Base-by-base conservation (phyloP, 495 filamentous ascomycete species). In the Darksidea phi region DNA sequence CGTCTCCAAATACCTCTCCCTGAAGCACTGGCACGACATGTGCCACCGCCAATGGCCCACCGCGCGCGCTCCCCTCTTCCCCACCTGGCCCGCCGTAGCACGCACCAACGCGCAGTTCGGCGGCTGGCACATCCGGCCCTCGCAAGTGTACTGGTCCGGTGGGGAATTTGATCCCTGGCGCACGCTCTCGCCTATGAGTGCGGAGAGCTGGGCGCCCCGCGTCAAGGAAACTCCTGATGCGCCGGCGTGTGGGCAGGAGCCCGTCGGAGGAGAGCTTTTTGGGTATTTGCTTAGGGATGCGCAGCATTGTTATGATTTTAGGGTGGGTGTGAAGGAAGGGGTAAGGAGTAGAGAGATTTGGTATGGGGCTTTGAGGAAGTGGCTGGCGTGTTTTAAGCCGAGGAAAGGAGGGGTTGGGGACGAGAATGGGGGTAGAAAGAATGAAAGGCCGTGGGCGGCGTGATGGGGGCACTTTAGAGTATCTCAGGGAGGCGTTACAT, bases 91-190 rank as follows among this genome's bases (percentile, higher is more conserved):
- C 1, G 67, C 66, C 47, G 65, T 67, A 0, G 67, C 75, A 0
- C 64, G 61, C 2, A 69, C 73, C n/a, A 84, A 84, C 61, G 32
- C 25, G 5, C 49, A 74, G 57, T 80, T 77, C 25, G 80, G 81
- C 18, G 82, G 82, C 34, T 85, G 83, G 83, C 55, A 64, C 28
- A 80, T 83, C 42, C 77, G 81, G 21, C 82, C 82, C n/a, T 81
- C 82, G 21, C 83, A 84, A 50, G 73, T 75, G 5, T 83, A 79
- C 68, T 84, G 77, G 70, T 78, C 70, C 32, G 79, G 75, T 13
- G 81, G 82, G 0, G 75, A 83, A 54, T 85, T 78, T 59, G 83
- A 85, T 64, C 83, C 83, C 6, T 86, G 82, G 83, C 73, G 78
- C 12, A 78, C 81, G 0, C 67, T 84, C 15, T 79, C 78, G 0